Conservation (phyloP, 352 stramenopile species). For the Globisporangium alternatum region DNA sequence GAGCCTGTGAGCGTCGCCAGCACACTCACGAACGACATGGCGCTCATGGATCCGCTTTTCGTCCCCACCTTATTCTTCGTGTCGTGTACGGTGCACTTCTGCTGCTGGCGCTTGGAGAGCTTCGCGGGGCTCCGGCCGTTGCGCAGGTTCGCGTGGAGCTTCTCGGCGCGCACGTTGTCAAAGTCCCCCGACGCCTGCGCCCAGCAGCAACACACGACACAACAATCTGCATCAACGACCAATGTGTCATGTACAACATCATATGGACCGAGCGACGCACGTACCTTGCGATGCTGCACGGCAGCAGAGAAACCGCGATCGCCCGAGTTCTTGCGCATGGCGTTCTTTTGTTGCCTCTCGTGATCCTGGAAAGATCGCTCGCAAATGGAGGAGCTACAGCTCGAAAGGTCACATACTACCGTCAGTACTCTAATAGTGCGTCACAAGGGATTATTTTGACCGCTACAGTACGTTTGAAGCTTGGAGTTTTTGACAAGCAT, state of each 20-base stretch:
- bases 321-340: slow-evolving; percentile 37
- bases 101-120: neutral
- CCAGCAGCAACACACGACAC: neutral
- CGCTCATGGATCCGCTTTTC: slow-evolving; percentile 13
- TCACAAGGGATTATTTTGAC: neutral
- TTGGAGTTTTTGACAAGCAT: slow-evolving; percentile 12
- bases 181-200: slow-evolving; percentile 38
- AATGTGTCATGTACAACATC: neutral
- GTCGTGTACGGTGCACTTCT: neutral
- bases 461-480: neutral
- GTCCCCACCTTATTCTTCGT: neutral
- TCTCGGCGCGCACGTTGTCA: slow-evolving; percentile 34
- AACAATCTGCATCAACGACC: neutral
- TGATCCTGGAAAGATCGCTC: slow-evolving; percentile 3
- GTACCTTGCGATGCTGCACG: slow-evolving; percentile 55
- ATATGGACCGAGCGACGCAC: neutral
- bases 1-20: slow-evolving; percentile 28
- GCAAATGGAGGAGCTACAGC: neutral
- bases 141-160: slow-evolving; percentile 32
- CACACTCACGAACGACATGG: slow-evolving; percentile 23
- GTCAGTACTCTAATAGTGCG: neutral
- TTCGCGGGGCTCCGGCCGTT: slow-evolving; percentile 22
- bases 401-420: slow-evolving; percentile 7
- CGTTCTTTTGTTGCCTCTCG: neutral
- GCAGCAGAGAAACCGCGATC: slow-evolving; percentile 42